Conservation (phyloP, 2,329 filamentous ascomycete species). For the Colletotrichum euphorbiae region DNA sequence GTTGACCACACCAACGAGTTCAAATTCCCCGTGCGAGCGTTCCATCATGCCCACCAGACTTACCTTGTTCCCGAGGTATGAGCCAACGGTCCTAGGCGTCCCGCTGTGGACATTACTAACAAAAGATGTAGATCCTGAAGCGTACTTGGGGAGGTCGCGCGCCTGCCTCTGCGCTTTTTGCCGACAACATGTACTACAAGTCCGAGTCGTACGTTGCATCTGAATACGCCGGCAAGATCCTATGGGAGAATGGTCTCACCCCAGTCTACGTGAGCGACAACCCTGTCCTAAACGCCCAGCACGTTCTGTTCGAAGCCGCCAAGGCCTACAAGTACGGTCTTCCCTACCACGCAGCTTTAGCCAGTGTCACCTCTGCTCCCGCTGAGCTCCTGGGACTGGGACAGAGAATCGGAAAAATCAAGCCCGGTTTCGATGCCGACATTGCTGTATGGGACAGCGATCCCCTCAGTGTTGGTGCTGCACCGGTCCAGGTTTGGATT, state of each 20-base stretch:
- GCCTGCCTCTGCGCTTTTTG: conserved; percentile 73
- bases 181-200: conserved; percentile 81
- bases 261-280: conserved; percentile 79
- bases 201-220: conserved; percentile 73
- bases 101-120: conserved; percentile 23
- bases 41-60: conserved; percentile 77
- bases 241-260: conserved; percentile 73
- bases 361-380: conserved; percentile 68
- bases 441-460: conserved; percentile 73
- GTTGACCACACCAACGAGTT: conserved; percentile 80
- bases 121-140: conserved; percentile 59
- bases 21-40: conserved; percentile 72
- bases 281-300: conserved; percentile 76
- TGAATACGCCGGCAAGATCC: conserved; percentile 73
- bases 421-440: conserved; percentile 71
- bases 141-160: conserved; percentile 65
- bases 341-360: conserved; percentile 69
- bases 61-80: conserved; percentile 72
- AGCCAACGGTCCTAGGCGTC: not conserved
- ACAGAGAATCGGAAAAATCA: conserved; percentile 69
- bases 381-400: conserved; percentile 69
- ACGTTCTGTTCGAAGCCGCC: conserved; percentile 74
- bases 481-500: conserved; percentile 73
- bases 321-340: conserved; percentile 70
- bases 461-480: conserved; percentile 68